Conservation (phyloP, 2,329 filamentous ascomycete species). For the Xylariales sp. region DNA sequence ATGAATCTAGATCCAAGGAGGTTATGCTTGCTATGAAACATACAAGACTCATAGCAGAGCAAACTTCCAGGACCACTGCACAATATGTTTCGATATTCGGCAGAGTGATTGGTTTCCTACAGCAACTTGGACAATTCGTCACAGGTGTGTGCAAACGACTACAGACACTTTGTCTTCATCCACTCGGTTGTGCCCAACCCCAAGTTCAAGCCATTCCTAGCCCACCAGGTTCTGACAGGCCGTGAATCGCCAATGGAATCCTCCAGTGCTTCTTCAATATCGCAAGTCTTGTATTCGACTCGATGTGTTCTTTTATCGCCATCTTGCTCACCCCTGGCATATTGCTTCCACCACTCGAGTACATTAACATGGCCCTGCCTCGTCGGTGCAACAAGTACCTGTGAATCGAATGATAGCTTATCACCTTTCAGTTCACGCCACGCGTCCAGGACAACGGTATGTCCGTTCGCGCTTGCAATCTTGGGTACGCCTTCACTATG, state of each 20-base stretch:
- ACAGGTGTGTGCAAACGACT: no score
- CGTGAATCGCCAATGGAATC: conserved; percentile 74
- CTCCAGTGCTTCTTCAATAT: conserved; percentile 91
- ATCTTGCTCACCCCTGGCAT: conserved; percentile 50
- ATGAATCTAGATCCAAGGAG: no score
- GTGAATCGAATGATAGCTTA: conserved; percentile 70
- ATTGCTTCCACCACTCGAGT: conserved; percentile 87
- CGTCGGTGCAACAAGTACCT: conserved; percentile 81
- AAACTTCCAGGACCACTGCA: no score
- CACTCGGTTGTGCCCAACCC: conserved; percentile 81
- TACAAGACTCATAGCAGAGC: no score
- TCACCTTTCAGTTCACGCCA: conserved; percentile 74
- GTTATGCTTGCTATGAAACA: no score
- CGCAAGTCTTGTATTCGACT: conserved; percentile 91
- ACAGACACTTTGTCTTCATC: conserved; percentile 77
- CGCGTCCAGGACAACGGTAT: conserved; percentile 75
- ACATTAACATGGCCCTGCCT: conserved; percentile 81
- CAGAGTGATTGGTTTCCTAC: no score
- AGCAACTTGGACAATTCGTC: no score
- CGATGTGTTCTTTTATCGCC: conserved; percentile 55
- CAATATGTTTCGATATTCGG: no score
- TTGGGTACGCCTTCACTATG: conserved; percentile 80
- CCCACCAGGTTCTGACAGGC: conserved; percentile 82
- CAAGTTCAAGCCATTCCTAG: conserved; percentile 73
- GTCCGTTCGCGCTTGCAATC: conserved; percentile 78